Base-by-base conservation (phyloP, 805 yeast species). In the Wickerhamiella australiensis region DNA sequence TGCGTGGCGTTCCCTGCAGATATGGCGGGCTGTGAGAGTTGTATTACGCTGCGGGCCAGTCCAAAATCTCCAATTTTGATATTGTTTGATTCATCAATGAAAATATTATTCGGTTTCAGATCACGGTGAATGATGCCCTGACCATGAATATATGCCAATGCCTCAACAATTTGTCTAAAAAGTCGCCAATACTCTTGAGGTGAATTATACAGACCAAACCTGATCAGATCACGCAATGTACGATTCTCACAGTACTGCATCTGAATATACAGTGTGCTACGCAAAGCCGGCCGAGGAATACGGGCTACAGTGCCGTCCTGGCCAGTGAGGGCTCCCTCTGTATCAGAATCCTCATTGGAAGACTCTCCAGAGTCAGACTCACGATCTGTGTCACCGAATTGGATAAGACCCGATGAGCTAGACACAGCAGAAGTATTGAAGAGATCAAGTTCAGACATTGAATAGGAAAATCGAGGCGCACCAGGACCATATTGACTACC, bases 181-280 rank as follows among this genome's bases (percentile, higher is more conserved):
- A 90, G 69, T 52, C 96, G 71, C 95, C 96, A 92, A 61, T 88
- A 90, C 57, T 85, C 94, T 52, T 77, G 82, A 0, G 85, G 69
- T 45, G 83, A 77, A 8, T 68, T 68, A 3, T 80, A 83, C 11
- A 92, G 69, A 0, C 86, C 87, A 51, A 81, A 85, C 37, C 77
- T 75, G 43, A 92, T 90, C 53, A 92, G 68, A 65, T 92, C 95
- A 47, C 76, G 75, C 25, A 92, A 66, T 0, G 99, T 90, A 51
- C 85, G 85, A 61, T 90, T 92, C 60, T 92, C 98, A 66, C 99
- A 92, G 59, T 92, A 92, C 64, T 92, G 98, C 99, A 92, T 92
- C 61, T 92, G 99, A 56, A 92, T 92, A 62, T 85, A 92, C 26
- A 92, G 66, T 0, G 94, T 86, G 48, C 88, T 82, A 54, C 70